These are phyloP conservation scores for Albophoma yamanashiensis DNA, from an alignment of 2,329 filamentous ascomycete species.

Conservation along the genomic window DNA sequence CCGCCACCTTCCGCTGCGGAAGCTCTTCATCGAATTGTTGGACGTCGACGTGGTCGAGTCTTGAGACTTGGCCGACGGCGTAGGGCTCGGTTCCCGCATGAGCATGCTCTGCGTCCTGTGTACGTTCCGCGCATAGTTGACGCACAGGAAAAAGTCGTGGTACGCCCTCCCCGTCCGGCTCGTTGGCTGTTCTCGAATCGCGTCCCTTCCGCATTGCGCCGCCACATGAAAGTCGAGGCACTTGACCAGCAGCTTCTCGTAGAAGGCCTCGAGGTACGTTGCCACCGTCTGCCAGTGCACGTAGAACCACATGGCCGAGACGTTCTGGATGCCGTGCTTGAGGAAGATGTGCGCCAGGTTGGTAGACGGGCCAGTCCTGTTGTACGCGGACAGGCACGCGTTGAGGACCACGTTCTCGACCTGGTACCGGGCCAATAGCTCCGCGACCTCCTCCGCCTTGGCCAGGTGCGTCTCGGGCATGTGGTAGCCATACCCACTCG, in stretches of 20 bases:
- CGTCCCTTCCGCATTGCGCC: conserved; percentile 15
- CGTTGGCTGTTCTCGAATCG: conserved; percentile 12
- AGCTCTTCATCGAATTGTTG: conserved; percentile 5
- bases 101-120: conserved; percentile 6
- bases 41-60: conserved; percentile 9
- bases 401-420: conserved; percentile 18
- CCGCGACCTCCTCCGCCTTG: conserved; percentile 11
- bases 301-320: conserved; percentile 19
- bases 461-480: conserved; percentile 13
- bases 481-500: conserved; percentile 6
- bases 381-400: conserved; percentile 17
- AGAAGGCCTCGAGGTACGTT: conserved; percentile 16
- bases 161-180: conserved; percentile 9
- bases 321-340: conserved; percentile 13
- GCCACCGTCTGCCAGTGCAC: conserved; percentile 16
- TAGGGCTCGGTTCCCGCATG: conserved; percentile 9
- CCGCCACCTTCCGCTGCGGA: conserved; percentile 7
- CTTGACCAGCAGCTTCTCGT: conserved; percentile 14
- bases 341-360: conserved; percentile 18
- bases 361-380: conserved; percentile 10
- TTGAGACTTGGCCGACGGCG: conserved; percentile 11
- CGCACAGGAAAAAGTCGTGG: conserved; percentile 18
- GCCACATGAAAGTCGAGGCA: conserved; percentile 15
- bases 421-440: conserved; percentile 11
- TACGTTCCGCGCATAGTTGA: conserved; percentile 15